These are phyloP conservation scores for Venturia carpophila DNA, from an alignment of 2,329 filamentous ascomycete genomes.

Conservation along the genomic window DNA sequence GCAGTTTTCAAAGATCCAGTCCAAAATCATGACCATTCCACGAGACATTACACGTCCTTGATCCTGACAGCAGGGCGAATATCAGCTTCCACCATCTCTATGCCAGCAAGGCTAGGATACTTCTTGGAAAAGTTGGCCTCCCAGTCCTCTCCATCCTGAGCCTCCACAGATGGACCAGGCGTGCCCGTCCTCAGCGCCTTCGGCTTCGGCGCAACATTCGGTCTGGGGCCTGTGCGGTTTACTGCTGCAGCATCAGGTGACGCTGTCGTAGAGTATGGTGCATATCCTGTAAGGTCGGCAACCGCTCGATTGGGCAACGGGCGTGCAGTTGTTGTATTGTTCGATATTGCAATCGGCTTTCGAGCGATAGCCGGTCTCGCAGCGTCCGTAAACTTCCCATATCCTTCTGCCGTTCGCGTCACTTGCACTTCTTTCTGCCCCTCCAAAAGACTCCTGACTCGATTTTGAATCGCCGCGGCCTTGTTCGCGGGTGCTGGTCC, in stretches of 20 bases:
- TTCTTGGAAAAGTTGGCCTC: constrained; percentile 70
- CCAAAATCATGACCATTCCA: neutral
- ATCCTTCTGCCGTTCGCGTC: constrained; percentile 74
- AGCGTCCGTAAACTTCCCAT: constrained; percentile 71
- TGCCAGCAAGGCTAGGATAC: constrained; percentile 74
- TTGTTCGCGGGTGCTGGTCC: constrained; percentile 46
- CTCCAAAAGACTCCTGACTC: constrained; percentile 75
- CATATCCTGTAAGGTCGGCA: neutral
- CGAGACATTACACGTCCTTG: constrained; percentile 15
- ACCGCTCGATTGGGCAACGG: constrained; percentile 7
- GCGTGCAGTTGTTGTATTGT: constrained; percentile 1
- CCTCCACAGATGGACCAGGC: neutral
- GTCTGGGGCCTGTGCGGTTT: constrained; percentile 30
- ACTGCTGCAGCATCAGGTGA: constrained; percentile 10
- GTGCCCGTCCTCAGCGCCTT: constrained; percentile 14
- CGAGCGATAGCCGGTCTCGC: constrained; percentile 11
- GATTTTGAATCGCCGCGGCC: constrained; percentile 82
- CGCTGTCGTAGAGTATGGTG: neutral
- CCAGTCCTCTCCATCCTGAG: constrained; percentile 47
- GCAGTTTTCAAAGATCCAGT: constrained; percentile 1
- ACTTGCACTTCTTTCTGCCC: constrained; percentile 58
- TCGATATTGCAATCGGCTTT: constrained; percentile 16
- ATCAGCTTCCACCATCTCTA: constrained; percentile 82
- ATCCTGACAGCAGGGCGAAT: constrained; percentile 15
- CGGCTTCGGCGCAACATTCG: constrained; percentile 45